These are phyloP conservation scores for Fusarium bactridioides DNA, from an alignment of 2,329 filamentous ascomycete genomes.

Conservation along the genomic window DNA sequence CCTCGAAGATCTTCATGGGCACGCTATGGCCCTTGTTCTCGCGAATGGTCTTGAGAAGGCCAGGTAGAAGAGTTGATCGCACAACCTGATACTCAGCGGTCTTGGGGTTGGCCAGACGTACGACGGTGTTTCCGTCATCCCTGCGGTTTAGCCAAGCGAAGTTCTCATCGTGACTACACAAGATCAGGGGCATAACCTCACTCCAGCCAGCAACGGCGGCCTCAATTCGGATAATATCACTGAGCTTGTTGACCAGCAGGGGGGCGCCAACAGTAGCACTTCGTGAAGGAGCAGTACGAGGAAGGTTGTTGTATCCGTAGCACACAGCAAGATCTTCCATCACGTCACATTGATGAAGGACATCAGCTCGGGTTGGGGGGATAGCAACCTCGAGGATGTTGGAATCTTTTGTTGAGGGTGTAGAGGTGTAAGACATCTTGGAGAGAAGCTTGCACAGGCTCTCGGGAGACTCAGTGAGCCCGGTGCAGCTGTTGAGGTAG, in stretches of 20 bases:
- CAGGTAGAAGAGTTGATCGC: conserved; percentile 84
- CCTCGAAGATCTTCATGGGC: conserved; percentile 92
- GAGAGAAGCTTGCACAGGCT: conserved; percentile 81
- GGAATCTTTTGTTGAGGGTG: conserved; percentile 72
- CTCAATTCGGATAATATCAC: conserved; percentile 88
- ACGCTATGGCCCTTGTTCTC: conserved; percentile 91
- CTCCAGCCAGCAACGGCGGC: conserved; percentile 94
- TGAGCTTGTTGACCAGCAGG: conserved; percentile 91
- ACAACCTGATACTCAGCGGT: conserved; percentile 93
- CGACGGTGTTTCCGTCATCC: conserved; percentile 83
- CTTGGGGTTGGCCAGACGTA: conserved; percentile 91
- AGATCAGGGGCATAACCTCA: conserved; percentile 93
- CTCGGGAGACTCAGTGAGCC: conserved; percentile 76
- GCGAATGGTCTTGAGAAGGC: conserved; percentile 89
- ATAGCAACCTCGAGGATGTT: conserved; percentile 83
- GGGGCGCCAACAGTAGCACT: conserved; percentile 87
- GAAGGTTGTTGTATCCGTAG: conserved; percentile 97
- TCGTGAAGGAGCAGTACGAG: conserved; percentile 85
- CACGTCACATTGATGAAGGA: conserved; percentile 95
- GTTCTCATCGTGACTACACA: conserved; percentile 98
- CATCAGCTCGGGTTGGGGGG: conserved; percentile 89
- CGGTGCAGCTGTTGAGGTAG: conserved; percentile 94
- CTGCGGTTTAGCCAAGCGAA: conserved; percentile 92
- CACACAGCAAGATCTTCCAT: conserved; percentile 99
- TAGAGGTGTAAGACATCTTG: conserved; percentile 89